These are phyloP conservation scores for Xylariaceae sp. DNA, from an alignment of 2,329 filamentous ascomycete genomes.

Conservation along the genomic window DNA sequence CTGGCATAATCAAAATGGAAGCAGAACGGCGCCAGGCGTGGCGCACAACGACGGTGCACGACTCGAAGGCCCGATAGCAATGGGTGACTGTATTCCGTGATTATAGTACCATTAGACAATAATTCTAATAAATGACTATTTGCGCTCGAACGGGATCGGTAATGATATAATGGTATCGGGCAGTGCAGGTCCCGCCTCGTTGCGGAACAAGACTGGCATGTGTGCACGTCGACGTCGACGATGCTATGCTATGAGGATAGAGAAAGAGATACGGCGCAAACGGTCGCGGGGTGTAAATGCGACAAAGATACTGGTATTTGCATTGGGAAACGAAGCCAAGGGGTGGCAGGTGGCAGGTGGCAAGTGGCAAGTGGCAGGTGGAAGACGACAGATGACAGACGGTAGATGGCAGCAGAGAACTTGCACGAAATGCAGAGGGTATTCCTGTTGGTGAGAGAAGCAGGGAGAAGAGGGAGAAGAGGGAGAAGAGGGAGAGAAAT, in stretches of 20 bases:
- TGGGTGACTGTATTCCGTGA: neutral
- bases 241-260: neutral
- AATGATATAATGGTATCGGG: constrained; percentile 18
- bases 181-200: constrained; percentile 25
- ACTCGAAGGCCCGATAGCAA: neutral
- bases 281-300: neutral
- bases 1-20: constrained; percentile 18
- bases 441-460: neutral
- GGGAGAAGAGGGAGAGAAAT: neutral
- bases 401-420: neutral
- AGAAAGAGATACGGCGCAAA: constrained; percentile 10
- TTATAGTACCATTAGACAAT: neutral
- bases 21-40: neutral
- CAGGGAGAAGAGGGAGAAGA: neutral
- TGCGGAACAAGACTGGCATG: constrained; percentile 25
- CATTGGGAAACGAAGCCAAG: constrained; percentile 7
- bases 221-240: constrained; percentile 17
- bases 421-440: neutral
- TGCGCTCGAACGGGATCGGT: constrained; percentile 9
- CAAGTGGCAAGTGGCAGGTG: neutral
- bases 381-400: too few species aligned
- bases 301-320: constrained; percentile 3
- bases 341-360: neutral
- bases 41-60: constrained; percentile 2
- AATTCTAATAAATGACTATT: constrained; percentile 6